These are phyloP conservation scores for Russula foetens DNA, from an alignment of 768 basidiomycete species.

Conservation along the genomic window DNA sequence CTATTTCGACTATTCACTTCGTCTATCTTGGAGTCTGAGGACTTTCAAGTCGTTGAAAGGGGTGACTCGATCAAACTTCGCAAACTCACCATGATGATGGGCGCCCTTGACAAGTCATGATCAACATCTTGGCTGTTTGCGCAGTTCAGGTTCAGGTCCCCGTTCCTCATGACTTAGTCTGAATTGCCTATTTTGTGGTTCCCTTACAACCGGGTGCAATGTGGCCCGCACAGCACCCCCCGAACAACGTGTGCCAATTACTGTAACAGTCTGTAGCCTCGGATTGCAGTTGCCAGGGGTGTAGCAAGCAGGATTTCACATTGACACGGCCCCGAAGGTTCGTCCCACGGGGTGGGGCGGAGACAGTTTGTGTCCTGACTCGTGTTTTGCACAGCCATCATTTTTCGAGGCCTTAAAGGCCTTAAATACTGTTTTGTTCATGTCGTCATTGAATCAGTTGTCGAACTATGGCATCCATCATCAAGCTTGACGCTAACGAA, in stretches of 20 bases:
- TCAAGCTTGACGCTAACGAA: conserved; percentile 25
- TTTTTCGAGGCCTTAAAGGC: background rate
- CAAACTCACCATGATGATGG: conserved; percentile 8
- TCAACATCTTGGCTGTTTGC: background rate
- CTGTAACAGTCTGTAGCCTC: too few species aligned
- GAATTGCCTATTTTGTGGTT: too few species aligned
- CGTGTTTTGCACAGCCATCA: background rate
- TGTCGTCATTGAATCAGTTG: background rate
- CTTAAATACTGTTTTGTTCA: background rate
- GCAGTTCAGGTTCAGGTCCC: too few species aligned
- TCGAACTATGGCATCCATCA: background rate
- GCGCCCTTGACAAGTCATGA: background rate
- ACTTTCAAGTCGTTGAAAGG: background rate
- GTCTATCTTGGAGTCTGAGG: background rate
- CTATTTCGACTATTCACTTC: background rate
- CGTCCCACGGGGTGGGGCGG: too few species aligned
- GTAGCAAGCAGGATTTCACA: background rate
- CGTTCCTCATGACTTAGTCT: too few species aligned
- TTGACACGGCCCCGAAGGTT: background rate
- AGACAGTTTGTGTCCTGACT: background rate
- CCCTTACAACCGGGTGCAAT: too few species aligned
- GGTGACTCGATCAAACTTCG: background rate
- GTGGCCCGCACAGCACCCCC: too few species aligned
- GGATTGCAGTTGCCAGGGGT: too few species aligned
- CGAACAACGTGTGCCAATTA: too few species aligned